Conservation (phyloP, 129 eudicot genomes). For the Chrysanthemum makinoi region DNA sequence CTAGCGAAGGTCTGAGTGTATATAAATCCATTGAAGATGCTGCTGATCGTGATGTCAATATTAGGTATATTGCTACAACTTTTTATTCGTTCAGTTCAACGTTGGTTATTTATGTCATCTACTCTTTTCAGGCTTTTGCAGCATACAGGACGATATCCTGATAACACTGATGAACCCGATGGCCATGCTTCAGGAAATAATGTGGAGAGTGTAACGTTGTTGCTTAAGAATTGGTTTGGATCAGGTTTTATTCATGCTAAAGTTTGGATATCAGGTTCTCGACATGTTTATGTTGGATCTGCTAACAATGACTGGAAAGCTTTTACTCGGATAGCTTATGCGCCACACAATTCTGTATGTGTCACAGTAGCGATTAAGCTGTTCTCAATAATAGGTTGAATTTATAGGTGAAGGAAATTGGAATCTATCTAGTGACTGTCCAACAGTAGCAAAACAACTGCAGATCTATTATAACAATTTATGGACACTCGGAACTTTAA, state of each 20-base stretch:
- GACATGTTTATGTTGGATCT: conserved; percentile 81
- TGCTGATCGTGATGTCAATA: conserved; percentile 62
- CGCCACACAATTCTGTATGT: neutral
- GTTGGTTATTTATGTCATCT: neutral
- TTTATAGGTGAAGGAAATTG: conserved; percentile 77
- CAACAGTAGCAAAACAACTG: conserved; percentile 47
- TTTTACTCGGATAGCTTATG: conserved; percentile 70
- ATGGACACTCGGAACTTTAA: conserved; percentile 72
- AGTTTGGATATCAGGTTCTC: conserved; percentile 84
- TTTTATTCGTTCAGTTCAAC: neutral
- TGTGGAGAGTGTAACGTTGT: conserved; percentile 71
- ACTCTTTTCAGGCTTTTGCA: conserved; percentile 59
- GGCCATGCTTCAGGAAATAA: conserved; percentile 72
- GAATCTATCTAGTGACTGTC: conserved; percentile 79
- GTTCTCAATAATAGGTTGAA: neutral
- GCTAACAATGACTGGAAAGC: conserved; percentile 98
- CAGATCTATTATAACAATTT: conserved; percentile 63
- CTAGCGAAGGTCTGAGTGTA: conserved; percentile 58
- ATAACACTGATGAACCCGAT: conserved; percentile 72
- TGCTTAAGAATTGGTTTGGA: conserved; percentile 92
- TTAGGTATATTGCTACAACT: conserved; percentile 44
- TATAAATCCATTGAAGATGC: conserved; percentile 72
- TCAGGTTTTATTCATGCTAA: conserved; percentile 86
- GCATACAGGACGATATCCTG: conserved; percentile 91
- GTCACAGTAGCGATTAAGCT: too few relatives aligned